These are phyloP conservation scores for Phytopythium cucurbitacearum DNA, from an alignment of 352 stramenopile genomes.

Conservation along the genomic window DNA sequence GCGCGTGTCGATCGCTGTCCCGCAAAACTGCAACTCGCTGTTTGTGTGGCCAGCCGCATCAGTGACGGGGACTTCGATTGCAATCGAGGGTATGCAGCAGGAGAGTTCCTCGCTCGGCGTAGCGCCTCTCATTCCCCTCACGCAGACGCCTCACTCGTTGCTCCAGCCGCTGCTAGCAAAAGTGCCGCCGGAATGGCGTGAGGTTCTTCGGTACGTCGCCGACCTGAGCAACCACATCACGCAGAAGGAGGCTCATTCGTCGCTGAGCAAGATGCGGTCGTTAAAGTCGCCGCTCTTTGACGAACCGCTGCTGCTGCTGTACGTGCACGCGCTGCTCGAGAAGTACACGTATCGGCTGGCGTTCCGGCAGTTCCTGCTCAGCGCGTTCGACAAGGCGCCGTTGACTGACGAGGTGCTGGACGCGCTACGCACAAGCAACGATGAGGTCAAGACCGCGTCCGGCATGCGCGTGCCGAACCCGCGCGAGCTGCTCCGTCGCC, in stretches of 20 bases:
- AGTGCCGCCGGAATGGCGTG: constrained; percentile 68
- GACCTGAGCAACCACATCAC: constrained; percentile 89
- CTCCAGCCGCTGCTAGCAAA: constrained; percentile 66
- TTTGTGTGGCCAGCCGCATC: constrained; percentile 70
- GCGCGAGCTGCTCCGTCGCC: constrained; percentile 52
- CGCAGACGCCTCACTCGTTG: constrained; percentile 46
- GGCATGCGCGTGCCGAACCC: constrained; percentile 42
- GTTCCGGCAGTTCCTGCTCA: constrained; percentile 83
- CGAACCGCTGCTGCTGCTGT: constrained; percentile 76
- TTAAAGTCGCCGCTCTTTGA: constrained; percentile 77
- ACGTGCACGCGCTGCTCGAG: constrained; percentile 78
- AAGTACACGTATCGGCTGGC: constrained; percentile 85
- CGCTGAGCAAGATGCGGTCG: constrained; percentile 76
- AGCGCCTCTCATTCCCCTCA: constrained; percentile 29
- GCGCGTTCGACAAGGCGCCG: constrained; percentile 69
- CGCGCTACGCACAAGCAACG: constrained; percentile 40
- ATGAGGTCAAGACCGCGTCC: constrained; percentile 10
- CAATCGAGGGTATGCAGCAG: too few species aligned
- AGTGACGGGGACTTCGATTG: not conserved
- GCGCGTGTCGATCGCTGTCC: constrained; percentile 74
- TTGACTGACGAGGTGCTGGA: constrained; percentile 80
- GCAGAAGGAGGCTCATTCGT: constrained; percentile 84
- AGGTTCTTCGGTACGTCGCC: constrained; percentile 71
- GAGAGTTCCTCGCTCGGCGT: too few species aligned
- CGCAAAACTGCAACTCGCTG: constrained; percentile 72